Conservation (phyloP, 2,329 filamentous ascomycete genomes). For the Xylariomycetidae sp. region DNA sequence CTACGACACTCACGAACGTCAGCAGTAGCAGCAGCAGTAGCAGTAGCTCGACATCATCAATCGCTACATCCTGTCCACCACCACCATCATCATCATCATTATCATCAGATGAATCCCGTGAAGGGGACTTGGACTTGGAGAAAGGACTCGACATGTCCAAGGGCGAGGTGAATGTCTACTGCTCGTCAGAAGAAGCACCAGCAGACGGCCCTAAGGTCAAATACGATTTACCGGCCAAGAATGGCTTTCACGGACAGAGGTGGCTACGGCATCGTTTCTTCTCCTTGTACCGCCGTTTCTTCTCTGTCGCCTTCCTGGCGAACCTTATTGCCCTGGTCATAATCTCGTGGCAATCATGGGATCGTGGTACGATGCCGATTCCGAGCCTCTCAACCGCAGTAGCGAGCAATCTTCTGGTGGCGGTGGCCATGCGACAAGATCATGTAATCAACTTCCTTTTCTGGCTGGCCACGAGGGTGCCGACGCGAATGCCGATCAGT, state of each 20-base stretch:
- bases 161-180: not conserved
- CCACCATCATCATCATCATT: not conserved
- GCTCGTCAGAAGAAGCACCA: constrained; percentile 11
- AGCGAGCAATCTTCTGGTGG: constrained; percentile 43
- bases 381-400: constrained; percentile 33
- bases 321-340: constrained; percentile 45
- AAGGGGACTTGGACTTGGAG: constrained; percentile 19
- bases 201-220: constrained; percentile 16
- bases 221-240: constrained; percentile 33
- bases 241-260: constrained; percentile 27
- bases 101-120: constrained; percentile 3
- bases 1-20: not conserved
- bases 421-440: constrained; percentile 51
- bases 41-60: constrained; percentile 13
- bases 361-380: constrained; percentile 13
- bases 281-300: constrained; percentile 52
- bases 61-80: constrained; percentile 1
- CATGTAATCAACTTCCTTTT: constrained; percentile 48
- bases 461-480: constrained; percentile 39
- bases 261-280: constrained; percentile 33
- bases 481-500: constrained; percentile 39
- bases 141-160: too few relatives aligned
- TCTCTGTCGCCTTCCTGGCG: constrained; percentile 45
- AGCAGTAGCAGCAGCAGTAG: not conserved
- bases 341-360: constrained; percentile 29